Percentiles rank a stretch among this genome's conserved stretches.
Conservation (phyloP, 495 filamentous ascomycete species). For the Penicillium psychrofluorescens region DNA sequence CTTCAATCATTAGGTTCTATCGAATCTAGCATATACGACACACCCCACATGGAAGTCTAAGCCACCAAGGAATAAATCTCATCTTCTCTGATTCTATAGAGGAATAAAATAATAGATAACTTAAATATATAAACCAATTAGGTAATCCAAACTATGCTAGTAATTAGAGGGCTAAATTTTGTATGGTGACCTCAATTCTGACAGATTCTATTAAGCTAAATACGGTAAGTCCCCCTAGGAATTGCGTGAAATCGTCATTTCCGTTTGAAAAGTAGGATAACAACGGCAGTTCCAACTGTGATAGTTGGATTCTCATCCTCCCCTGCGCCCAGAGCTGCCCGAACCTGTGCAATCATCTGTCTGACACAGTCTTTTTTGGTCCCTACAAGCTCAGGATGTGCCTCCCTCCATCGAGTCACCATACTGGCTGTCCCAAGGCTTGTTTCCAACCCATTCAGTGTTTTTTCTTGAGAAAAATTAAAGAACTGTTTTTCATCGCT, state of each 20-base stretch:
- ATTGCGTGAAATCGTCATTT: not conserved
- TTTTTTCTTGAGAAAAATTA: conserved; percentile 7
- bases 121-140: too few species aligned
- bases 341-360: conserved; percentile 6
- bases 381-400: conserved; percentile 24
- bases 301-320: conserved; percentile 7
- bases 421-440: conserved; percentile 28
- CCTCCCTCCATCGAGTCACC: conserved; percentile 39
- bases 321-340: conserved; percentile 5
- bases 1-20: too few species aligned
- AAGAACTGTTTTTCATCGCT: conserved; percentile 18
- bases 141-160: too few species aligned
- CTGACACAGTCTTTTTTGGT: conserved; percentile 3
- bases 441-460: conserved; percentile 13
- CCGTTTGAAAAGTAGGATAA: conserved; percentile 16
- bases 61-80: too few species aligned
- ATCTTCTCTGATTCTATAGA: too few species aligned
- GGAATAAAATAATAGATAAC: too few species aligned
- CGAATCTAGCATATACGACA: too few species aligned
- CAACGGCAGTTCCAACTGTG: conserved; percentile 5
- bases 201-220: too few species aligned
- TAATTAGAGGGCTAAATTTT: too few species aligned
- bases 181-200: too few species aligned
- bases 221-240: too few species aligned
- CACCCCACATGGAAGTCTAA: too few species aligned